Evolutionary conservation across 1,139 yeast genomes (phyloP), one percentile per base, ranked within the genome.

Genomic region (Saccharomyces hybrid): DNA sequence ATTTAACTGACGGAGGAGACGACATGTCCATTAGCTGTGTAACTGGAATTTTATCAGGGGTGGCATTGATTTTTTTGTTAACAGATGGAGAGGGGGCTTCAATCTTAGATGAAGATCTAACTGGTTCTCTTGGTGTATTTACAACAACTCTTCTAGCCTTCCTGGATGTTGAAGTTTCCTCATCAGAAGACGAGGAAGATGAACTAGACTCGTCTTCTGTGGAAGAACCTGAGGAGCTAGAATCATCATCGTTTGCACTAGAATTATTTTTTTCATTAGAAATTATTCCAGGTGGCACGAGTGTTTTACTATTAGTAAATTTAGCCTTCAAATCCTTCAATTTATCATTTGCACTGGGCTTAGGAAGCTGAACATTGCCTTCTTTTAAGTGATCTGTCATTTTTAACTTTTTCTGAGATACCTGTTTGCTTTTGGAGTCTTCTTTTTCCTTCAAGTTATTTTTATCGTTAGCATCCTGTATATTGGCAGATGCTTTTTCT

Each of bases 121-220:
- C 46, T 19, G 55, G 44, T 41, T 54, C 49, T 47, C 55, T 49
- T 27, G 54, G 44, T 1, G 74, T 68, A 48, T 71, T 70, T 16
- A 73, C 78, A 25, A 73, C 70, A n/a, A 51, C 60, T 52, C 76
- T 62, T 50, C 76, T 73, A 23, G 66, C 58, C 50, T 63, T 63
- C 47, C 63, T 60, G 9, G 61, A 55, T 25, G 52, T 52, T 3
- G 62, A 57, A 3, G 64, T 61, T 16, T 60, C 66, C 5, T 65
- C 69, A 8, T 60, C 65, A 14, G 60, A 52, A 5, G 65, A 60
- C 11, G 48, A 42, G 14, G 52, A 49, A 8, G 27, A 19, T 23
- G 34, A 26, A 13, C 26, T 44, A 16, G 52, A 44, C 23, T 49
- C 50, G 3, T 41, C 44, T 16, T 29, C 26, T 9, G 52, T 32